Evolutionary conservation across 2,329 filamentous ascomycete species (phyloP).

Genomic region (Colletotrichum siamense): DNA sequence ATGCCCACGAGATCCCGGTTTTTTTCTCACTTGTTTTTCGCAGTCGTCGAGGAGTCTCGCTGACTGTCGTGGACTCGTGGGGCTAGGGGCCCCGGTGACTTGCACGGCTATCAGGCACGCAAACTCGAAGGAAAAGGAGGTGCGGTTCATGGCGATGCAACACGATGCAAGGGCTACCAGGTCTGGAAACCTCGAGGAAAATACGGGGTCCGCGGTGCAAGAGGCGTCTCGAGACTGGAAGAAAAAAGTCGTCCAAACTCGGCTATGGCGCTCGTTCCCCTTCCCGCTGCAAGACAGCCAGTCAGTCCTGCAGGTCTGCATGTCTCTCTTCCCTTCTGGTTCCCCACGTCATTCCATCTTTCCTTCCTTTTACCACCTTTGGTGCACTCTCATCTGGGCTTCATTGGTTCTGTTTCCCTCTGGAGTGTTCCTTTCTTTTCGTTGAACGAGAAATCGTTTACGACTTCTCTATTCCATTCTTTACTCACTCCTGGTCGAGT

Average conservation of each 20-base stretch:
- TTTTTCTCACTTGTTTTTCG: neutral
- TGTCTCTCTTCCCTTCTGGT: neutral
- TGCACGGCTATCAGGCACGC: neutral
- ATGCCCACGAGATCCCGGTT: neutral
- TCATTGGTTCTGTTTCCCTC: neutral
- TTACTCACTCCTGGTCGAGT: constrained; percentile 16
- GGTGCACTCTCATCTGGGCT: constrained; percentile 12
- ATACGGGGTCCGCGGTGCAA: neutral
- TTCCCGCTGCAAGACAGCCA: neutral
- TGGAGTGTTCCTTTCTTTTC: constrained; percentile 14
- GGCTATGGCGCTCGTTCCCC: neutral
- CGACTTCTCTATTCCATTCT: constrained; percentile 9
- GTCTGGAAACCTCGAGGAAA: constrained; percentile 1
- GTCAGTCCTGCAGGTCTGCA: neutral
- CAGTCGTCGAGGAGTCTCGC: neutral
- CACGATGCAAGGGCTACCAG: constrained; percentile 1
- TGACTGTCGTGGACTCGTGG: neutral
- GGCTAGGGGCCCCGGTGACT: neutral
- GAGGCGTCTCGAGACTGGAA: neutral
- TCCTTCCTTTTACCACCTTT: neutral
- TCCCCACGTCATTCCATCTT: constrained; percentile 1
- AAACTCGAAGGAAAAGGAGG: neutral
- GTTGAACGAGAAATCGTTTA: constrained; percentile 5
- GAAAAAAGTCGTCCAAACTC: constrained; percentile 5
- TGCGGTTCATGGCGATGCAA: constrained; percentile 1